These are phyloP conservation scores for Tolypocladium album DNA, from an alignment of 2,329 filamentous ascomycete genomes.

Conservation along the genomic window DNA sequence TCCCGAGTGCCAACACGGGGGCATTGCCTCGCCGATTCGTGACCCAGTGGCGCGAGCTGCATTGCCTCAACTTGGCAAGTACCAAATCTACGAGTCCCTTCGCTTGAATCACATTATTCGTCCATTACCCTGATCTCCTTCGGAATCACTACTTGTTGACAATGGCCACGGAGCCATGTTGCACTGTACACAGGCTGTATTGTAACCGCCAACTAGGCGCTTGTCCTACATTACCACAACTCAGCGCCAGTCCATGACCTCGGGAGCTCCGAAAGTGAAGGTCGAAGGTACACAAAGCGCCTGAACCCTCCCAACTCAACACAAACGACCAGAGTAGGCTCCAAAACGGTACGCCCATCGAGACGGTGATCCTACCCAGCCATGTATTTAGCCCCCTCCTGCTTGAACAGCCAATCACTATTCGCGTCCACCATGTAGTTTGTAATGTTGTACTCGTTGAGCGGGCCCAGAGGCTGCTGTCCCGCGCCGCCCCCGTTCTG, in stretches of 20 bases:
- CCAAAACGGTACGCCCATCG: neutral
- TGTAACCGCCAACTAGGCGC: neutral
- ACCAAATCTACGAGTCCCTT: no score
- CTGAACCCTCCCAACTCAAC: neutral
- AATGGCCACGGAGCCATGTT: no score
- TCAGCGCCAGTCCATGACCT: neutral
- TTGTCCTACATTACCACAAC: neutral
- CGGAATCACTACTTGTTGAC: no score
- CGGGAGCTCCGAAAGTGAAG: neutral
- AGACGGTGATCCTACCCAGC: conserved; percentile 1
- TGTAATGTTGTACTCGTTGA: conserved; percentile 65
- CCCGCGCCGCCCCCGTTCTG: conserved; percentile 11
- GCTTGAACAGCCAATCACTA: conserved; percentile 64
- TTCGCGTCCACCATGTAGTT: conserved; percentile 68
- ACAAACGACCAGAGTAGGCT: neutral
- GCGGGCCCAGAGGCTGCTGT: conserved; percentile 15
- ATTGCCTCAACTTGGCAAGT: no score
- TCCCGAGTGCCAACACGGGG: no score
- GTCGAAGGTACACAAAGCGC: neutral
- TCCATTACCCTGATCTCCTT: no score
- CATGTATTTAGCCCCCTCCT: conserved; percentile 23
- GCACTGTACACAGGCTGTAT: neutral
- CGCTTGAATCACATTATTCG: no score
- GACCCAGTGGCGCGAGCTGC: no score
- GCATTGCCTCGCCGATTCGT: no score